Percentiles rank a stretch among this genome's conserved stretches.
phyloP scores from a whole-genome alignment of 371 early-diverging fungal species.

The Circinella umbellata region DNA sequence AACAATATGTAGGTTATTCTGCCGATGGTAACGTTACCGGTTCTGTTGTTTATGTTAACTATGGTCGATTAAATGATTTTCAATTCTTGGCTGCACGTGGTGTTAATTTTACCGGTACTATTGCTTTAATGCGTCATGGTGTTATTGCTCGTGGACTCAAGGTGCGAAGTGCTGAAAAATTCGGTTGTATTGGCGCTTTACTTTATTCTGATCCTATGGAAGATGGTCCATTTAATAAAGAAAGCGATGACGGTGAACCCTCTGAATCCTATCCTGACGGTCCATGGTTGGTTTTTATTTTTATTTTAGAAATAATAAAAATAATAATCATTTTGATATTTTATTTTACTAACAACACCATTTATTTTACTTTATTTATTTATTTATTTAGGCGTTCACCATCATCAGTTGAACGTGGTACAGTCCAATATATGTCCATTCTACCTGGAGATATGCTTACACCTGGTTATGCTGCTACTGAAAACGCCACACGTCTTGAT shows the following conservation, averaged over 20 bases:
- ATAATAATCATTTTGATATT: not conserved
- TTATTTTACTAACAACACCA: not conserved
- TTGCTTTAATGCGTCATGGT: conserved; percentile 69
- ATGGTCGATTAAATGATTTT: conserved; percentile 64
- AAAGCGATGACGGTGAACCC: conserved; percentile 11
- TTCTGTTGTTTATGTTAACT: conserved; percentile 68
- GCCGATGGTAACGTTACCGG: conserved; percentile 68
- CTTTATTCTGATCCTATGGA: conserved; percentile 42
- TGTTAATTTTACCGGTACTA: conserved; percentile 48
- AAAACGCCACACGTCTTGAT: conserved; percentile 57
- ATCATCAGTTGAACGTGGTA: conserved; percentile 60
- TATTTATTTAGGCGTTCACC: conserved; percentile 35
- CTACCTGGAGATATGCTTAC: conserved; percentile 69
- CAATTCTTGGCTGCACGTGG: conserved; percentile 44
- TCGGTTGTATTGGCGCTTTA: conserved; percentile 62
- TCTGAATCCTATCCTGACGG: conserved; percentile 63
- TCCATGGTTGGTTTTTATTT: conserved; percentile 44
- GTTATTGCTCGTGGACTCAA: conserved; percentile 58
- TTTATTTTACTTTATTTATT: not conserved
- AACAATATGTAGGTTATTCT: conserved; percentile 32
- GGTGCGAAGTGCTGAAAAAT: conserved; percentile 61
- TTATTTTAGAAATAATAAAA: not conserved
- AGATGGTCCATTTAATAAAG: conserved; percentile 36
- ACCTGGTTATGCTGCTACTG: conserved; percentile 59
- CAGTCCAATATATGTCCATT: conserved; percentile 54